Evolutionary conservation across 169 alveolate species (phyloP), one percentile per base, ranked within the genome.

Genomic region (Eimeria tenella): DNA sequence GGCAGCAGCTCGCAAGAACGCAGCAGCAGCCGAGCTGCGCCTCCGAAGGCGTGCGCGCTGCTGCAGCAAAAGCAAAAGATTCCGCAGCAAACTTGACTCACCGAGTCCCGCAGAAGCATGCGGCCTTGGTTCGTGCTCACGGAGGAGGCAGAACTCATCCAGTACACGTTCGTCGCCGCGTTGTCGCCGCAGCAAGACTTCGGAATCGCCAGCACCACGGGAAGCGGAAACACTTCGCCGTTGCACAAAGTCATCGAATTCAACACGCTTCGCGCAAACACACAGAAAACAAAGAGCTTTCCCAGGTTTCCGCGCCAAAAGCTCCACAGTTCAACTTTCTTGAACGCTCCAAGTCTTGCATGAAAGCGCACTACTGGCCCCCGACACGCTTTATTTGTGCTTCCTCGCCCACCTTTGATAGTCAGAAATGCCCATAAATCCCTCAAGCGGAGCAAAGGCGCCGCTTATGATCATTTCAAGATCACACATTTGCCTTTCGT

Each of bases 161-260:
- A 82, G 52, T 82, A 82, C 1, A 82, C 90, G 49, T 82, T 82
- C 11, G 90, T 82, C 7, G 90, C 90, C 25, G 90, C 63, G 9
- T 73, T 82, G 4, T 82, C 90, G 4, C 90, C 90, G 75, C 90
- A 82, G 65, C 90, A 82, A 15, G 90, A 1, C 58, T 95, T 92
- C 17, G 94, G 94, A 3, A 95, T 95, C 0, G 95, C 93, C 19
- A 31, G 42, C 31, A 95, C 94, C 19, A 95, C 58, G 8, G 97
- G 97, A 55, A 95, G 19, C 5, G 97, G 93, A 60, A 95, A 95
- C 5, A 95, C 73, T 21, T 88, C 95, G 17, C 97, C 97, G 53
- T 58, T 93, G 17, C 73, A 13, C 50, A 95, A 89, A 11, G 94
- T 75, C 95, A 93, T 93, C 10, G 84, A 56, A 21, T 55, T 23